Evolutionary conservation across 2,329 filamentous ascomycete species (phyloP).

Genomic region (Sphaerulina populicola): DNA sequence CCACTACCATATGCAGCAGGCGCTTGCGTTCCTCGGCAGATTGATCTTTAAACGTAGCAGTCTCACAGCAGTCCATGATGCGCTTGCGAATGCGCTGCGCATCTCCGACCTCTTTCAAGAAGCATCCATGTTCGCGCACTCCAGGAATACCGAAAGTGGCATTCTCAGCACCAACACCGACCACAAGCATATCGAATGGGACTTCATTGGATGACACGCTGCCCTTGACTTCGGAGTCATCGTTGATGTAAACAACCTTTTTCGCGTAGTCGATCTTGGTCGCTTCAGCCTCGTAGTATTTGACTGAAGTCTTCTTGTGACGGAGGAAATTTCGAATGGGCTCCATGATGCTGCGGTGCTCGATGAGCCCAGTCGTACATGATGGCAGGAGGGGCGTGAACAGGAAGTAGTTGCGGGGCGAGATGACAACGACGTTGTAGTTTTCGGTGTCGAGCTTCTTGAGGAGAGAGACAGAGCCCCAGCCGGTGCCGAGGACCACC

Average conservation of each 20-base stretch:
- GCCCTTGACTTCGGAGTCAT: slow-evolving; percentile 89
- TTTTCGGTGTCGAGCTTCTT: slow-evolving; percentile 99
- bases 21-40: slow-evolving; percentile 78
- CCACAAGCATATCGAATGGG: slow-evolving; percentile 94
- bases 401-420: slow-evolving; percentile 98
- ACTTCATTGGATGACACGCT: slow-evolving; percentile 75
- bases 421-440: slow-evolving; percentile 94
- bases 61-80: slow-evolving; percentile 99
- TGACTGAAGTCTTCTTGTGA: slow-evolving; percentile 86
- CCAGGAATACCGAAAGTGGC: slow-evolving; percentile 95
- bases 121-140: slow-evolving; percentile 90
- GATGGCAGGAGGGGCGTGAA: slow-evolving; percentile 96
- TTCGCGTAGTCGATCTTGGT: slow-evolving; percentile 90
- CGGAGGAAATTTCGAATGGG: slow-evolving; percentile 91
- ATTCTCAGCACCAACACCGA: slow-evolving; percentile 96
- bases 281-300: slow-evolving; percentile 96
- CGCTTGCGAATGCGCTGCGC: slow-evolving; percentile 94
- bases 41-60: slow-evolving; percentile 96
- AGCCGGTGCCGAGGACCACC: slow-evolving; percentile 89
- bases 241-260: slow-evolving; percentile 79
- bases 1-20: slow-evolving; percentile 90
- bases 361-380: slow-evolving; percentile 93
- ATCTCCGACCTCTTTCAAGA: slow-evolving; percentile 96
- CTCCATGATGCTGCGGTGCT: slow-evolving; percentile 99
- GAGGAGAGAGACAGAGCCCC: slow-evolving; percentile 89